A percentile compares a stretch with the other conserved stretches of the same genome.
Evolutionary conservation across 2,329 filamentous ascomycete genomes (phyloP).

Genomic region (Aspergillus arachidicola): DNA sequence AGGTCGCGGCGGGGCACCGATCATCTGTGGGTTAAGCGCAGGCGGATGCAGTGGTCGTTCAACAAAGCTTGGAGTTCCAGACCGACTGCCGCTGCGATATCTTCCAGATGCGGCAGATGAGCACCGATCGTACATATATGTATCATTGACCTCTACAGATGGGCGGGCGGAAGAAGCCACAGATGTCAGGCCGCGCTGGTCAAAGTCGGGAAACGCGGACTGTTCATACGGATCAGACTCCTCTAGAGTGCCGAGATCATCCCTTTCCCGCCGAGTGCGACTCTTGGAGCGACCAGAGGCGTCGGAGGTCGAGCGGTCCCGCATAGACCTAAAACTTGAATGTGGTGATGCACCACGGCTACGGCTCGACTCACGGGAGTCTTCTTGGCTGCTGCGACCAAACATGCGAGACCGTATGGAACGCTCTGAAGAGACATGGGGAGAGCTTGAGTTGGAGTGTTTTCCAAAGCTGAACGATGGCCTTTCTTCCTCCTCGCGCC

Average conservation of each 20-base stretch:
- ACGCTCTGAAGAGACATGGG: slow-evolving; percentile 35
- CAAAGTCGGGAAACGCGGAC: slow-evolving; percentile 28
- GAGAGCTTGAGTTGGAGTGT: slow-evolving; percentile 43
- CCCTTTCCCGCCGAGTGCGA: slow-evolving; percentile 55
- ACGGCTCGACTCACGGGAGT: slow-evolving; percentile 36
- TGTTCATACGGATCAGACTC: slow-evolving; percentile 43
- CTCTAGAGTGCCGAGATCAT: slow-evolving; percentile 56
- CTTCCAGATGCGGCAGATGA: slow-evolving; percentile 44
- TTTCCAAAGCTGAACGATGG: slow-evolving; percentile 32
- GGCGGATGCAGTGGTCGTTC: slow-evolving; percentile 36
- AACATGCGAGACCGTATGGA: slow-evolving; percentile 32
- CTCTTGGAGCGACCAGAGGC: slow-evolving; percentile 58
- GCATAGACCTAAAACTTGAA: slow-evolving; percentile 42
- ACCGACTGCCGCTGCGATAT: slow-evolving; percentile 42
- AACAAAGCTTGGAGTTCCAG: slow-evolving; percentile 37
- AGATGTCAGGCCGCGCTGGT: slow-evolving; percentile 28
- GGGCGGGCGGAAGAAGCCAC: slow-evolving; percentile 40
- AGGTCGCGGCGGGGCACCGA: slow-evolving; percentile 44
- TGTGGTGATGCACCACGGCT: slow-evolving; percentile 41
- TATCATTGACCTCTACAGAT: slow-evolving; percentile 38
- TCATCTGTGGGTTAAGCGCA: slow-evolving; percentile 34
- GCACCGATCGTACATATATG: slow-evolving; percentile 36
- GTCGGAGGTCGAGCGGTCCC: slow-evolving; percentile 60
- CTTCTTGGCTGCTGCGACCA: slow-evolving; percentile 36
- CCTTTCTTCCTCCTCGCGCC: slow-evolving; percentile 42